These are phyloP conservation scores for Glycine tomentella DNA, from an alignment of 306 rosid species.

Conservation along the genomic window DNA sequence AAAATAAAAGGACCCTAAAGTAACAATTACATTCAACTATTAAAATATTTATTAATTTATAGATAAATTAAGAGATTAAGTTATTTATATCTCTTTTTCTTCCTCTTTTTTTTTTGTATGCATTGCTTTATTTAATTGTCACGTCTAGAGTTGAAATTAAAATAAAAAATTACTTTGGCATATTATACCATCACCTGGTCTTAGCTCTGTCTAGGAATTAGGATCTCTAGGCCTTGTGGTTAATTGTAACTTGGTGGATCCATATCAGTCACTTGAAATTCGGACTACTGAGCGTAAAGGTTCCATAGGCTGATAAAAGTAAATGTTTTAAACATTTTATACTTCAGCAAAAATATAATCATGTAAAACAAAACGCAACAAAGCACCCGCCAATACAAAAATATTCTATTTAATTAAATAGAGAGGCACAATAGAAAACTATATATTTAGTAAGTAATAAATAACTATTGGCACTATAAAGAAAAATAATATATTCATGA, in stretches of 20 bases:
- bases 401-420: neutral
- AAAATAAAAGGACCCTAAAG: neutral
- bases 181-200: neutral
- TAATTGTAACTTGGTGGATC: slow-evolving; percentile 8
- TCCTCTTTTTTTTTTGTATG: neutral
- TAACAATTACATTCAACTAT: slow-evolving; percentile 29
- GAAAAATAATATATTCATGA: neutral
- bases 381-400: neutral
- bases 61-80: neutral
- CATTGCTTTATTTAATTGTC: neutral
- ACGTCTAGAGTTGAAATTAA: neutral
- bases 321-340: neutral
- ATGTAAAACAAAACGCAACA: neutral
- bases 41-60: neutral
- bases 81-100: neutral
- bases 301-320: neutral
- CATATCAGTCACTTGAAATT: neutral
- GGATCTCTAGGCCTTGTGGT: neutral
- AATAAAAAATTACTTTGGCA: neutral
- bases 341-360: neutral
- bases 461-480: neutral
- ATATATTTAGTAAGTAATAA: neutral
- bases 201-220: neutral
- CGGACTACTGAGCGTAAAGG: neutral
- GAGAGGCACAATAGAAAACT: neutral